Evolutionary conservation across 2,329 filamentous ascomycete genomes (phyloP).

Genomic region (Arthrobotrys megalospora): DNA sequence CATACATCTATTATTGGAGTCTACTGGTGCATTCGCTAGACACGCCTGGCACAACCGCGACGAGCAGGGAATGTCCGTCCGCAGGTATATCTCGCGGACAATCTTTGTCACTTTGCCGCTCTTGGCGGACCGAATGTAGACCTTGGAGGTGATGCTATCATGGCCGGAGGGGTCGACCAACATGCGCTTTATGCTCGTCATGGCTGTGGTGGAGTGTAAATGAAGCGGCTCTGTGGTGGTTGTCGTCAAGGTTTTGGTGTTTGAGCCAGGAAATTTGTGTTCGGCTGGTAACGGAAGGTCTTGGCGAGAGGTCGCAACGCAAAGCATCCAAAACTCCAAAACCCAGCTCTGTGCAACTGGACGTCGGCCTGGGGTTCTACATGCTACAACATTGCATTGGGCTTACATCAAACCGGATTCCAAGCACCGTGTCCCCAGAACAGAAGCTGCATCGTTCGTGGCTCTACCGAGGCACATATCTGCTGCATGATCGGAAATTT

Average conservation of each 20-base stretch:
- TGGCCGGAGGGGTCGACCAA: slow-evolving; percentile 72
- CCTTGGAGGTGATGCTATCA: slow-evolving; percentile 90
- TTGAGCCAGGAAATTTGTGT: slow-evolving; percentile 24
- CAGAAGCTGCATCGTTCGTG: slow-evolving; percentile 18
- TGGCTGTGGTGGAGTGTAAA: slow-evolving; percentile 64
- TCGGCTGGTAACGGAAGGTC: slow-evolving; percentile 39
- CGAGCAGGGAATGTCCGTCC: slow-evolving; percentile 97
- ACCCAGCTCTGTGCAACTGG: slow-evolving; percentile 3
- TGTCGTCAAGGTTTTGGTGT: slow-evolving; percentile 34
- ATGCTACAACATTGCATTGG: too few relatives aligned
- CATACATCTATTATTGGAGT: slow-evolving; percentile 82
- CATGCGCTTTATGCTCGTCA: slow-evolving; percentile 78
- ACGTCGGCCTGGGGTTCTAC: slow-evolving; percentile 30
- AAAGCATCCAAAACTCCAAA: slow-evolving; percentile 9
- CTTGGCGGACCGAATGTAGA: slow-evolving; percentile 93
- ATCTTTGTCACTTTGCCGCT: slow-evolving; percentile 99
- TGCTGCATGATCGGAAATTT: slow-evolving; percentile 54
- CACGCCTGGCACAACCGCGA: slow-evolving; percentile 88
- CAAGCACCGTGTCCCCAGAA: slow-evolving; percentile 25
- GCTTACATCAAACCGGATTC: slow-evolving; percentile 10
- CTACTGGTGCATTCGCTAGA: slow-evolving; percentile 79
- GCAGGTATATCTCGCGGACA: slow-evolving; percentile 93
- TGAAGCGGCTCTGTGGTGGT: slow-evolving; percentile 38
- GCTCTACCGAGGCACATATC: slow-evolving; percentile 16
- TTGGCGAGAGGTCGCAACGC: slow-evolving; percentile 49